Conservation (phyloP, 2,329 filamentous ascomycete genomes). For the Hypoxylon rubiginosum region DNA sequence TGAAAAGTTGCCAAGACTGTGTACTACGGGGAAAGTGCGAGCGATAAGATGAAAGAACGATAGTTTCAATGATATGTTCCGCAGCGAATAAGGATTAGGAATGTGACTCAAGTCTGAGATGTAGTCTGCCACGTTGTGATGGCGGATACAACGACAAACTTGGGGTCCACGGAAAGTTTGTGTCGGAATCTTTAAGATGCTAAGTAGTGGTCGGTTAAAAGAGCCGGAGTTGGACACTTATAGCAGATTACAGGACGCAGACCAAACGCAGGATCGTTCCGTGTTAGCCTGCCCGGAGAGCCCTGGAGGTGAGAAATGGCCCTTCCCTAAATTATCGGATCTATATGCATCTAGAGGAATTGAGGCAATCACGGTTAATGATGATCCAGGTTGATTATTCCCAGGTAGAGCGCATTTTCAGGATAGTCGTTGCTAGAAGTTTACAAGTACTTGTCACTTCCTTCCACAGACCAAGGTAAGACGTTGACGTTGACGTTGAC, state of each 20-base stretch:
- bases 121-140: conserved; percentile 2
- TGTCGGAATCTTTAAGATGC: not conserved
- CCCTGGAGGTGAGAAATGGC: not conserved
- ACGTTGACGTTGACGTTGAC: no score
- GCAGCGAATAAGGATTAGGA: not conserved
- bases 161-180: not conserved
- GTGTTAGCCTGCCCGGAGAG: not conserved
- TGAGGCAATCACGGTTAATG: not conserved
- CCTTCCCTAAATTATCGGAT: not conserved
- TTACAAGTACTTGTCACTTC: not conserved
- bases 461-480: not conserved
- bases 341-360: not conserved
- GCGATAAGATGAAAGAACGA: conserved; percentile 12
- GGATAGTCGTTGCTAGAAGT: not conserved
- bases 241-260: not conserved
- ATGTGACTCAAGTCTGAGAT: not conserved
- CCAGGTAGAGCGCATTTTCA: not conserved
- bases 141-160: not conserved
- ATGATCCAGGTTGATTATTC: not conserved
- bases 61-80: not conserved
- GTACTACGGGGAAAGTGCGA: conserved; percentile 1
- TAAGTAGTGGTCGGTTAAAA: not conserved
- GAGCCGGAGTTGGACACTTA: not conserved
- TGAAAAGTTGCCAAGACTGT: conserved; percentile 17
- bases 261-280: not conserved